Percentiles rank a stretch among this genome's conserved stretches.
Evolutionary conservation across 2,329 filamentous ascomycete species (phyloP).

Genomic region (Grosmannia penicillata): DNA sequence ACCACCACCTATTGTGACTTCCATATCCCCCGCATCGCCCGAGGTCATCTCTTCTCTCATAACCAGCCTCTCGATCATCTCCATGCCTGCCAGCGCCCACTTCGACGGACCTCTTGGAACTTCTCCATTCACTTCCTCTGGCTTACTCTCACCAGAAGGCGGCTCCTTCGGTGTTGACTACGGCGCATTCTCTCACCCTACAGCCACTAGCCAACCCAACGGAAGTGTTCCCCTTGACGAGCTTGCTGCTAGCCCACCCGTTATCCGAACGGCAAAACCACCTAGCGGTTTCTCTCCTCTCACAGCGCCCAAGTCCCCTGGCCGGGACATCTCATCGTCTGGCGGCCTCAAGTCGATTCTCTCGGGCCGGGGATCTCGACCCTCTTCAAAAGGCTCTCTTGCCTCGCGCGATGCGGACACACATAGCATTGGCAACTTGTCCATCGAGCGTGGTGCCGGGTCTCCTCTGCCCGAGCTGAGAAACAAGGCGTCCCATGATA

Average conservation of each 20-base stretch:
- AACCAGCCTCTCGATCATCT: slow-evolving; percentile 54
- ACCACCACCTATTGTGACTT: slow-evolving; percentile 8
- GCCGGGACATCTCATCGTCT: slow-evolving; percentile 23
- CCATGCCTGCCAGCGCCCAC: slow-evolving; percentile 50
- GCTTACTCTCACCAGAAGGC: slow-evolving; percentile 20
- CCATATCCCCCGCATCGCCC: slow-evolving; percentile 22
- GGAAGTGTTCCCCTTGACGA: slow-evolving; percentile 39
- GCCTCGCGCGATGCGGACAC: slow-evolving; percentile 42
- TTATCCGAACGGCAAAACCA: slow-evolving; percentile 69
- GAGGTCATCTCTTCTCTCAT: slow-evolving; percentile 58
- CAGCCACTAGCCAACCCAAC: slow-evolving; percentile 32
- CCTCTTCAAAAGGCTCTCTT: slow-evolving; percentile 42
- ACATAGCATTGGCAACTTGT: slow-evolving; percentile 49
- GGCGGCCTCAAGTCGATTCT: slow-evolving; percentile 45
- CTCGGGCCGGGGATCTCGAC: slow-evolving; percentile 34
- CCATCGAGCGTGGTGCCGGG: slow-evolving; percentile 40
- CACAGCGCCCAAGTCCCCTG: slow-evolving; percentile 45
- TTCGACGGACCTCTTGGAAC: slow-evolving; percentile 46
- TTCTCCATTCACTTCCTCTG: slow-evolving; percentile 19
- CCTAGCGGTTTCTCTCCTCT: slow-evolving; percentile 61
- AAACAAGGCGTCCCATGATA: slow-evolving; percentile 41
- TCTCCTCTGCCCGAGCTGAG: slow-evolving; percentile 32
- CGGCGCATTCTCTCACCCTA: slow-evolving; percentile 43
- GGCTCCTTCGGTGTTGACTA: slow-evolving; percentile 61
- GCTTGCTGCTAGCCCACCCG: slow-evolving; percentile 48